phyloP scores from a whole-genome alignment of 148 eudicot genomes.

The Vaccinium darrowii region DNA sequence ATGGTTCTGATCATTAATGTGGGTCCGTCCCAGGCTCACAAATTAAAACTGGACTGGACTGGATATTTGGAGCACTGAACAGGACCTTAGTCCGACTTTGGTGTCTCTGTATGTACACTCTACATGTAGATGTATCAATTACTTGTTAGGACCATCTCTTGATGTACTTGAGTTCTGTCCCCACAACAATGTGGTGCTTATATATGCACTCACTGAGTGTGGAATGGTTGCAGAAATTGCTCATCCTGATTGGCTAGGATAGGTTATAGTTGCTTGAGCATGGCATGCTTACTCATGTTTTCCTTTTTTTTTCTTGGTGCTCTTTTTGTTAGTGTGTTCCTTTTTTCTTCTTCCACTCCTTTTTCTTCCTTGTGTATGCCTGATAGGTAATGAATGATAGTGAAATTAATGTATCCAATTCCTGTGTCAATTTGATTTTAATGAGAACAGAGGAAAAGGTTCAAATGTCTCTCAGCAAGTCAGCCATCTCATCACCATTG shows the following conservation, averaged over 20 bases:
- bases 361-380: not conserved
- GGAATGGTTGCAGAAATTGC: not conserved
- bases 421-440: not conserved
- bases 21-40: too few species aligned
- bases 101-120: not conserved
- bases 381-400: not conserved
- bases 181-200: not conserved
- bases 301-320: not conserved
- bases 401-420: not conserved
- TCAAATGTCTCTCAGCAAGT: not conserved
- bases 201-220: not conserved
- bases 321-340: not conserved
- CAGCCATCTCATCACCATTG: constrained; percentile 32
- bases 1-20: too few species aligned
- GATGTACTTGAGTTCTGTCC: not conserved
- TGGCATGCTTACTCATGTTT: constrained; percentile 3
- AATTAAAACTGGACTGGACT: too few species aligned
- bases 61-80: too few species aligned
- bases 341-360: not conserved
- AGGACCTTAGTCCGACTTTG: too few species aligned
- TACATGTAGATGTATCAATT: not conserved
- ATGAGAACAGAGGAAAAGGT: not conserved
- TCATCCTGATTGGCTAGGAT: not conserved
- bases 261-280: not conserved
- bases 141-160: not conserved